Evolutionary conservation across 225 moss, liverwort and hornwort species (phyloP).

Genomic region (Bryoerythrophyllum caledonicum): DNA sequence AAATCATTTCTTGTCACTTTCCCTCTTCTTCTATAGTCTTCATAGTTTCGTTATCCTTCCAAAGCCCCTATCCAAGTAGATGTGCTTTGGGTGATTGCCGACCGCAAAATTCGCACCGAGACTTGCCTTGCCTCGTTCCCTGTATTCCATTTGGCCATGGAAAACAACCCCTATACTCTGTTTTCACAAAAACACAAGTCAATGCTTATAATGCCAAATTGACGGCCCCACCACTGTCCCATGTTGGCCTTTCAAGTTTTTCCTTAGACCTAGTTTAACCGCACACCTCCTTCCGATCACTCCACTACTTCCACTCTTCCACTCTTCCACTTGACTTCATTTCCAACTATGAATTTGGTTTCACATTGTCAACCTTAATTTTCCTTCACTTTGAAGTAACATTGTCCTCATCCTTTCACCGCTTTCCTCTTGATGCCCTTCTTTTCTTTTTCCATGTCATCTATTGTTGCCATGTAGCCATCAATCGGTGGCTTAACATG

Average conservation of each 20-base stretch:
- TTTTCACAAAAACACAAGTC: not conserved
- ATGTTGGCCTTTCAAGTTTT: not conserved
- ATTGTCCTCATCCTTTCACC: too few species aligned
- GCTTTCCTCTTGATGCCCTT: not conserved
- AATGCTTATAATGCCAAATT: not conserved
- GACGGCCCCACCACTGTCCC: not conserved
- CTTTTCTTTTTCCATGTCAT: not conserved
- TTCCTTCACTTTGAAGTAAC: not conserved
- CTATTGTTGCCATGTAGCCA: not conserved
- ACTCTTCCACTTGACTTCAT: not conserved
- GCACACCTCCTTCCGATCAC: not conserved
- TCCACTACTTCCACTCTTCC: not conserved
- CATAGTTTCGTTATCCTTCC: not conserved
- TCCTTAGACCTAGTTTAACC: not conserved
- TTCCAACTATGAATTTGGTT: not conserved
- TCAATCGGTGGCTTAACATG: not conserved
- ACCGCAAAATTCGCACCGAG: not conserved
- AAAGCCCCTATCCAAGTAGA: not conserved
- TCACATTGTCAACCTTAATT: not conserved
- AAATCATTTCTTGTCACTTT: not conserved
- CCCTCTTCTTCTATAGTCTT: not conserved
- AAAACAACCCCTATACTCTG: not conserved
- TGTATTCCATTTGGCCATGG: not conserved
- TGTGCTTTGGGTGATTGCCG: not conserved
- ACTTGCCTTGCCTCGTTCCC: not conserved